A percentile compares a stretch with the other conserved stretches of the same genome.
These are phyloP conservation scores for Fusarium subglutinans DNA, from an alignment of 2,329 filamentous ascomycete species.

Conservation along the genomic window DNA sequence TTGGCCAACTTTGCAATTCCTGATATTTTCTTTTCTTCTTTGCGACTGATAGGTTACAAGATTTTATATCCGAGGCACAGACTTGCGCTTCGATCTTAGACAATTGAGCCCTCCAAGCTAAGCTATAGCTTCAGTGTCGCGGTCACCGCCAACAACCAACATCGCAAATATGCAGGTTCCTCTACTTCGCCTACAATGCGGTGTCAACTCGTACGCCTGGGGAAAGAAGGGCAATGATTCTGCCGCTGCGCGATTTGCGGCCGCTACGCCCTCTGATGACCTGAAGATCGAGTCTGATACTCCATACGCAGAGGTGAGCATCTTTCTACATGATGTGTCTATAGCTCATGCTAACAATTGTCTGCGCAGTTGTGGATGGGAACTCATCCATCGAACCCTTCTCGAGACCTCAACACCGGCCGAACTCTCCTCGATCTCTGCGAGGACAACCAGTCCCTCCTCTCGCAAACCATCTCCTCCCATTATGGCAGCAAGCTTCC, in stretches of 20 bases:
- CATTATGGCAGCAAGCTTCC: slow-evolving; percentile 86
- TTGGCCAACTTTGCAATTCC: neutral
- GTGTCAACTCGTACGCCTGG: slow-evolving; percentile 99
- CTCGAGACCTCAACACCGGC: slow-evolving; percentile 85
- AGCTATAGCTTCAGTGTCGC: neutral
- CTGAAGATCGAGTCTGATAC: slow-evolving; percentile 85
- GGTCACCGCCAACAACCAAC: slow-evolving; percentile 4
- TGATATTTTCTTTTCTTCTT: neutral
- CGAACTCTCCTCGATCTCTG: slow-evolving; percentile 88
- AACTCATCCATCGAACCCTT: slow-evolving; percentile 94
- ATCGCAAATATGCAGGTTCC: slow-evolving; percentile 72
- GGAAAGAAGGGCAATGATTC: slow-evolving; percentile 91
- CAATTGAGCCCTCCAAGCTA: neutral
- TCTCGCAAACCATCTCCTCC: slow-evolving; percentile 76
- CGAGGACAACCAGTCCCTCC: slow-evolving; percentile 83
- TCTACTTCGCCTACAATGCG: slow-evolving; percentile 85
- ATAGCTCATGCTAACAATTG: neutral
- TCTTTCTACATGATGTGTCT: neutral
- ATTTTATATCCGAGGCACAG: neutral
- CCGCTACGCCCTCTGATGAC: slow-evolving; percentile 79
- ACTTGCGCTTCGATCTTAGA: neutral
- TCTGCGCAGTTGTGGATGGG: slow-evolving; percentile 91
- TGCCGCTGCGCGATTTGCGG: slow-evolving; percentile 87
- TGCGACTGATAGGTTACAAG: neutral
- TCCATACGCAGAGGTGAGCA: slow-evolving; percentile 86